A percentile compares a stretch with the other conserved stretches of the same genome.
Conservation (phyloP, 1,284 basidiomycete species). For the Chalciporus sp. region DNA sequence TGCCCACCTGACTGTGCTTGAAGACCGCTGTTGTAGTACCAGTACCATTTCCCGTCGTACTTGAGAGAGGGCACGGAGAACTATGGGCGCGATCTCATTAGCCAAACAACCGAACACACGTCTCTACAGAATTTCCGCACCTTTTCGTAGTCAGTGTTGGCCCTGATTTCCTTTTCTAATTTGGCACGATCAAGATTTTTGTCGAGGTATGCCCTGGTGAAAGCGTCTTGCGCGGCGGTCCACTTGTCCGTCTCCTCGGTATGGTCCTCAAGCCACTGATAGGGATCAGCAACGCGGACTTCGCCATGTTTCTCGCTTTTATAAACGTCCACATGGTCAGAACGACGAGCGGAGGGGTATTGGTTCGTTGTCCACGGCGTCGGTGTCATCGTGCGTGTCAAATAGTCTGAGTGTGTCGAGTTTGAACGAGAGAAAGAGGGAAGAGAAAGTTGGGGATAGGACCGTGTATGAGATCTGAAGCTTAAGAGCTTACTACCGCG, state of each 20-base stretch:
- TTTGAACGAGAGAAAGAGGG: slow-evolving; percentile 26
- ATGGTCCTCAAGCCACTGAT: slow-evolving; percentile 70
- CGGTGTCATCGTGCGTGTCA: slow-evolving; percentile 24
- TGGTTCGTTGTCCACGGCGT: slow-evolving; percentile 44
- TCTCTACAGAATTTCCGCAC: slow-evolving; percentile 41
- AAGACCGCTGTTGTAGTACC: slow-evolving; percentile 74
- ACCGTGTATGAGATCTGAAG: slow-evolving; percentile 13
- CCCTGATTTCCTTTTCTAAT: slow-evolving; percentile 61
- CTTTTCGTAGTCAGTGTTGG: slow-evolving; percentile 72
- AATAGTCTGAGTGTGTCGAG: background rate
- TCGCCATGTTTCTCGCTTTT: slow-evolving; percentile 61
- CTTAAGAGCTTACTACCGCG: slow-evolving; percentile 26
- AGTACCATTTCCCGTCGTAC: slow-evolving; percentile 75
- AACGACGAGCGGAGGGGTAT: slow-evolving; percentile 67
- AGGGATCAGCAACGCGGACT: slow-evolving; percentile 70
- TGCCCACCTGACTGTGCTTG: slow-evolving; percentile 61
- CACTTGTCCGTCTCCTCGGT: slow-evolving; percentile 65
- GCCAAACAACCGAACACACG: background rate
- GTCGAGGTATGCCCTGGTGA: slow-evolving; percentile 62
- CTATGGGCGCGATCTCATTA: slow-evolving; percentile 36
- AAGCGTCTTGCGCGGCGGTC: slow-evolving; percentile 62
- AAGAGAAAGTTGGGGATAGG: slow-evolving; percentile 12
- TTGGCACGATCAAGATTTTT: slow-evolving; percentile 57
- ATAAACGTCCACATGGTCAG: slow-evolving; percentile 69
- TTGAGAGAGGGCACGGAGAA: slow-evolving; percentile 62